phyloP scores from a whole-genome alignment of 2,329 filamentous ascomycete genomes.

The Mycogone perniciosa region DNA sequence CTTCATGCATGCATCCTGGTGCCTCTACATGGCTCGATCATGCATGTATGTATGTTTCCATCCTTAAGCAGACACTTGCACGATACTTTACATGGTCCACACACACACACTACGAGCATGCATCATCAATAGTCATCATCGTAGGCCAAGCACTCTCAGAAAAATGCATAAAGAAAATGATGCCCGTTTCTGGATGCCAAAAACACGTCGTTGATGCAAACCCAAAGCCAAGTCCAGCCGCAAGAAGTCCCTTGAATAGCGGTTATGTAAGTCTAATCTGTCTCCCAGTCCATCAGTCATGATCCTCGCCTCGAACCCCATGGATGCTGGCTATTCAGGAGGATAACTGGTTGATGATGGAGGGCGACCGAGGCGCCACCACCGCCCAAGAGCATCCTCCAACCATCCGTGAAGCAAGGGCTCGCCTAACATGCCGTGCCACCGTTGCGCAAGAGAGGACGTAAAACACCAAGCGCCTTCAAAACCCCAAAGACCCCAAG shows the following conservation, averaged over 20 bases:
- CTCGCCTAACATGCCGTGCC: slow-evolving; percentile 8
- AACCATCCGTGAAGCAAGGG: slow-evolving; percentile 21
- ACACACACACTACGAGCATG: no score
- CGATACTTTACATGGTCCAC: no score
- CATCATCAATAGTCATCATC: neutral
- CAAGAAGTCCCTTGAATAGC: slow-evolving; percentile 32
- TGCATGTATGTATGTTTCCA: no score
- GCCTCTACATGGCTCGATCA: no score
- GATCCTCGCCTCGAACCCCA: slow-evolving; percentile 21
- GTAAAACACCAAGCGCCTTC: slow-evolving; percentile 23
- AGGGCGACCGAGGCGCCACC: slow-evolving; percentile 10
- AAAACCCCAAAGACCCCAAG: slow-evolving; percentile 9
- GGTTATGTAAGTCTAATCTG: slow-evolving; percentile 32
- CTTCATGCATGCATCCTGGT: no score
- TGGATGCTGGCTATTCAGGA: slow-evolving; percentile 16
- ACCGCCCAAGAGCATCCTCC: slow-evolving; percentile 18
- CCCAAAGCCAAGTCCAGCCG: slow-evolving; percentile 33
- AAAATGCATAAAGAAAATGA: slow-evolving; percentile 13
- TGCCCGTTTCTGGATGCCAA: slow-evolving; percentile 20
- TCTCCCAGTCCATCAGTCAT: slow-evolving; percentile 23
- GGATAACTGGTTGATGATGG: slow-evolving; percentile 4
- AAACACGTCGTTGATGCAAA: slow-evolving; percentile 30
- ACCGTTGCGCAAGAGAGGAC: slow-evolving; percentile 13
- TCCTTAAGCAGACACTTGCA: no score
- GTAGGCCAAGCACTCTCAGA: neutral